Evolutionary conservation across 1,139 yeast species (phyloP).

Genomic region (Diutina siamensis): DNA sequence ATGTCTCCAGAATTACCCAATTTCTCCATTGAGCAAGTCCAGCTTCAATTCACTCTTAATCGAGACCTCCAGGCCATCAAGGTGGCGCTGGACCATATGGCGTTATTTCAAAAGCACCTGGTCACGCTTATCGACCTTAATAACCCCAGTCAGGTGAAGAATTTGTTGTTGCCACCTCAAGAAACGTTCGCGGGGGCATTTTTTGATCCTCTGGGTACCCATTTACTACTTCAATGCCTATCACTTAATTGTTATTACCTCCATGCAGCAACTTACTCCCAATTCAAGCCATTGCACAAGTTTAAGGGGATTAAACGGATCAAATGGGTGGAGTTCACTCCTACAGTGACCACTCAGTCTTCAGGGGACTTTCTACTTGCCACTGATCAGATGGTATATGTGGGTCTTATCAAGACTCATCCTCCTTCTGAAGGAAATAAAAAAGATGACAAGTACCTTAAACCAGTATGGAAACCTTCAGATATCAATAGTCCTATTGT

Average conservation of each 20-base stretch:
- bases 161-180: background rate
- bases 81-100: conserved; percentile 5
- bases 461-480: background rate
- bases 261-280: background rate
- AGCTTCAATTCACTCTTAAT: conserved; percentile 1
- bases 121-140: conserved; percentile 2
- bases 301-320: background rate
- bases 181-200: background rate
- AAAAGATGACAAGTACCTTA: conserved; percentile 1
- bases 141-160: conserved; percentile 3
- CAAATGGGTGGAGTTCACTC: background rate
- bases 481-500: background rate
- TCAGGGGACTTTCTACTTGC: background rate
- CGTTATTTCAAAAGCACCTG: background rate
- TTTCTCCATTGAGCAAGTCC: conserved; percentile 3
- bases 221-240: background rate
- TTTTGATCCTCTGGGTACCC: conserved; percentile 1
- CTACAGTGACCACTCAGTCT: background rate
- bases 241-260: background rate
- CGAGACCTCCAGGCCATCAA: background rate
- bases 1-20: background rate
- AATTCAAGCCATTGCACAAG: conserved; percentile 1
- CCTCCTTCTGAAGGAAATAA: background rate
- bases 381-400: background rate
- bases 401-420: background rate